These are phyloP conservation scores for Hypoxylon trugodes DNA, from an alignment of 495 filamentous ascomycete genomes.

Conservation along the genomic window DNA sequence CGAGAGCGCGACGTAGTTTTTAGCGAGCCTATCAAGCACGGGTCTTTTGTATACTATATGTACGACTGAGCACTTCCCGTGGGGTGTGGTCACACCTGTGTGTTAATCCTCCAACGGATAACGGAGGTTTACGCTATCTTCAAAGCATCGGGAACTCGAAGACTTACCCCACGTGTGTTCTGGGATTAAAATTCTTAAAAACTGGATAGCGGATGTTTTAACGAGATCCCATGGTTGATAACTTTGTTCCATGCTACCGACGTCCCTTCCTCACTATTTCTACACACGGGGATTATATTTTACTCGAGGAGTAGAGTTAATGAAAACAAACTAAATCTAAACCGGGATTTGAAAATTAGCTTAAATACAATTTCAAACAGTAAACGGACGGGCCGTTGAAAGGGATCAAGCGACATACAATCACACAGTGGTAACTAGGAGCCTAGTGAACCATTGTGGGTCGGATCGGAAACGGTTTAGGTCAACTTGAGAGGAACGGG, in stretches of 20 bases:
- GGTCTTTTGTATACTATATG: background rate
- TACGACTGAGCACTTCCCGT: background rate
- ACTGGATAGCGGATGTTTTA: background rate
- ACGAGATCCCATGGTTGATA: too few relatives aligned
- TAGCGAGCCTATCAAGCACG: constrained; percentile 5
- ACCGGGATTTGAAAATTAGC: background rate
- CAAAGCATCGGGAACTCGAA: too few relatives aligned
- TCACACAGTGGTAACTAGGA: too few relatives aligned
- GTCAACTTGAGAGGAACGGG: background rate
- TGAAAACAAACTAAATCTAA: background rate
- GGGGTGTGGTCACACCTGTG: background rate
- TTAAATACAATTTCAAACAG: too few relatives aligned
- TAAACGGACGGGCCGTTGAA: too few relatives aligned
- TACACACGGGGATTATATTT: background rate
- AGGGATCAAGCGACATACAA: too few relatives aligned
- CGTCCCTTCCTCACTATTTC: too few relatives aligned
- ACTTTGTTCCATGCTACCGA: too few relatives aligned
- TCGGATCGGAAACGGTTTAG: background rate
- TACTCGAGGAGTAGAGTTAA: too few relatives aligned
- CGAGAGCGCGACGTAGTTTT: background rate
- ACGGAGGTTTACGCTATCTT: background rate
- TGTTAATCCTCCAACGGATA: background rate
- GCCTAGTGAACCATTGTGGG: too few relatives aligned
- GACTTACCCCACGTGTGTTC: background rate
- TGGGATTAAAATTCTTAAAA: background rate